Base-by-base conservation (phyloP, 805 yeast genomes). In the Saturnispora kantuleensis region DNA sequence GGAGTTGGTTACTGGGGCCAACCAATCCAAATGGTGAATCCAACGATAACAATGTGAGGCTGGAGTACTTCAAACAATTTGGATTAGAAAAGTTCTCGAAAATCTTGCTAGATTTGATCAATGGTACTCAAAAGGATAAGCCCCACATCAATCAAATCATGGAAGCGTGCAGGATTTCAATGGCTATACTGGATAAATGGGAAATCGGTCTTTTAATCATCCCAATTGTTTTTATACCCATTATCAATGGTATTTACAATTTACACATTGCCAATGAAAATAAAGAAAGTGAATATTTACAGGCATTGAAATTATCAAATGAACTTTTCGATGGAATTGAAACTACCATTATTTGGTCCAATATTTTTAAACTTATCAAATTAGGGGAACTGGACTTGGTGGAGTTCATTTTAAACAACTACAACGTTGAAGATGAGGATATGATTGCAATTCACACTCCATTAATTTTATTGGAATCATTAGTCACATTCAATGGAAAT, bases 1-100 rank as follows among this genome's bases (percentile, higher is more conserved):
- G 97, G 96, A 80, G 74, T 47, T 93, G 96, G 95, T 65, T 93
- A 7, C 62, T 90, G 28, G 97, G 97, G 0, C 93, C 96, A 1
- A 87, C 80, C 13, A 51, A 43, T 16, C 31, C 43, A 5, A 31
- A 31, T 34, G 49, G 39, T 11, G 26, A 29, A 12, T 34, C 45
- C 1, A 31, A 42, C 4, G 48, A 43, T 15, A 21, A 15, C 32
- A 44, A 38, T 15, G 47, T 62, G 18, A 60, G 79, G 45, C 59
- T 73, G 5, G 70, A 69, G 30, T 89, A 81, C 56, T 88, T 89
- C 59, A 56, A 66, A n/a, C 56, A 54, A 6, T 69, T 71, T 55
- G 95, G 87, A 0, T 59, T 73, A 31, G 58, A 67, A 1, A 58
- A 70, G 2, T 61, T 89, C 8, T 55, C 70, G 0, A 53, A 62